Evolutionary conservation across 768 basidiomycete species (phyloP).

Genomic region (Phanerochaete carnosa): DNA sequence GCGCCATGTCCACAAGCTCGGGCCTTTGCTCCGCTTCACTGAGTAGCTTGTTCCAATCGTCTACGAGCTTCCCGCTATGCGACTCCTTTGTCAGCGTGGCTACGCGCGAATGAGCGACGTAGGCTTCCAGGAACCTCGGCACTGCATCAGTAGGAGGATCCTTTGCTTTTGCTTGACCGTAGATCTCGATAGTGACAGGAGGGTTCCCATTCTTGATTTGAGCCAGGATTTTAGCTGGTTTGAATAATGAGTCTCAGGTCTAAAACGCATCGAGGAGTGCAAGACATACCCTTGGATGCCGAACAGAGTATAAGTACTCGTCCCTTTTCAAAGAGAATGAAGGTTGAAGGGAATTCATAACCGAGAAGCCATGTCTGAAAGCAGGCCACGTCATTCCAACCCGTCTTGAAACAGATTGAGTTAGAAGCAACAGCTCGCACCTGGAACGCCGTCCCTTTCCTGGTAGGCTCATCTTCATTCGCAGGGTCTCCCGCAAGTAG

Average conservation of each 20-base stretch:
- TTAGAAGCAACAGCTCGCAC: conserved; percentile 38
- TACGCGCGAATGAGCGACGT: conserved; percentile 59
- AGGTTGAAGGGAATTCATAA: conserved; percentile 95
- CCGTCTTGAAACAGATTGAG: neutral
- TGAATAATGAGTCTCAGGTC: conserved; percentile 6
- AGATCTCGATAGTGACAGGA: conserved; percentile 67
- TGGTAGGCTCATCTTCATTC: conserved; percentile 84
- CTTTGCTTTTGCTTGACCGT: conserved; percentile 77
- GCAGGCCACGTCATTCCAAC: neutral
- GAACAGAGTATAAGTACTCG: conserved; percentile 82
- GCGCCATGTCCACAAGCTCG: conserved; percentile 75
- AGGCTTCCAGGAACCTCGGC: conserved; percentile 60
- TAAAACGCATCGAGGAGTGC: neutral
- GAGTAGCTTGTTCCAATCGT: conserved; percentile 78
- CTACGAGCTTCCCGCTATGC: conserved; percentile 79
- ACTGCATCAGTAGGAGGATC: conserved; percentile 74
- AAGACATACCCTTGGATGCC: conserved; percentile 72
- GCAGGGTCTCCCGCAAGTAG: conserved; percentile 76
- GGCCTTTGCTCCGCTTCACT: conserved; percentile 55
- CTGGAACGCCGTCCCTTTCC: conserved; percentile 90
- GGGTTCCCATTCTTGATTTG: conserved; percentile 64
- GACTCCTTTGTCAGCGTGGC: conserved; percentile 81
- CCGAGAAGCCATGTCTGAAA: conserved; percentile 91
- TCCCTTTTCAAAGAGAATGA: conserved; percentile 78
- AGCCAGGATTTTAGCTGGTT: conserved; percentile 76